Conservation (phyloP, 2,329 filamentous ascomycete species). For the Xylariaceae sp. region DNA sequence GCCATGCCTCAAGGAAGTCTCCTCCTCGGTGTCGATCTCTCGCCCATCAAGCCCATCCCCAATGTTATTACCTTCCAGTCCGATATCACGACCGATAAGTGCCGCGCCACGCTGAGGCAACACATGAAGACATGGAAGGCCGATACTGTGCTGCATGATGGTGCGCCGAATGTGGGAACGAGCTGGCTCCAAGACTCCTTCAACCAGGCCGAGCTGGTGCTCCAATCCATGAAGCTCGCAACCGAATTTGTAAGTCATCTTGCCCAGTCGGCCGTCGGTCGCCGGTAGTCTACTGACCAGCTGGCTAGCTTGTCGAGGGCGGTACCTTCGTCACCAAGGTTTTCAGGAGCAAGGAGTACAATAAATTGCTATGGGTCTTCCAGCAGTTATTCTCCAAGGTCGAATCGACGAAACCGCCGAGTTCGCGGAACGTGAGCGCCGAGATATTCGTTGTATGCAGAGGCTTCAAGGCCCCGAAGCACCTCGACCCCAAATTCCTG, state of each 20-base stretch:
- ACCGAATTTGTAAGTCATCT: conserved; percentile 86
- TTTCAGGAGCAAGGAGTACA: conserved; percentile 95
- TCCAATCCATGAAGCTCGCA: conserved; percentile 87
- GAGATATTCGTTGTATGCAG: conserved; percentile 98
- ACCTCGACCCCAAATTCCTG: conserved; percentile 84
- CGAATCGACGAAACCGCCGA: conserved; percentile 94
- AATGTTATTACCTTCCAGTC: conserved; percentile 92
- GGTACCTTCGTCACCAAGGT: conserved; percentile 97
- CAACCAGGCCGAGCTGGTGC: conserved; percentile 86
- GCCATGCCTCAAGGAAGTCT: conserved; percentile 86
- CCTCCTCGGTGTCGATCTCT: conserved; percentile 88
- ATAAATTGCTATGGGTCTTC: conserved; percentile 88
- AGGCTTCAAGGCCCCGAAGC: conserved; percentile 91
- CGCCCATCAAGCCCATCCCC: conserved; percentile 93
- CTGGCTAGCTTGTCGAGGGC: conserved; percentile 75
- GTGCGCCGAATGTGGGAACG: conserved; percentile 94
- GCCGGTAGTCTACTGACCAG: too few relatives aligned
- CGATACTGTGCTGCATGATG: conserved; percentile 91
- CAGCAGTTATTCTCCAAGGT: conserved; percentile 94
- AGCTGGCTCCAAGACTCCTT: conserved; percentile 98
- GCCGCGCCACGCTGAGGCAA: conserved; percentile 76
- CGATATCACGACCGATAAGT: conserved; percentile 97
- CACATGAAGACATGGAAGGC: conserved; percentile 96
- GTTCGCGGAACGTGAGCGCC: conserved; percentile 89
- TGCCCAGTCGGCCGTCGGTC: too few relatives aligned